Base-by-base conservation (phyloP, 768 basidiomycete species). In the Suillus plorans region DNA sequence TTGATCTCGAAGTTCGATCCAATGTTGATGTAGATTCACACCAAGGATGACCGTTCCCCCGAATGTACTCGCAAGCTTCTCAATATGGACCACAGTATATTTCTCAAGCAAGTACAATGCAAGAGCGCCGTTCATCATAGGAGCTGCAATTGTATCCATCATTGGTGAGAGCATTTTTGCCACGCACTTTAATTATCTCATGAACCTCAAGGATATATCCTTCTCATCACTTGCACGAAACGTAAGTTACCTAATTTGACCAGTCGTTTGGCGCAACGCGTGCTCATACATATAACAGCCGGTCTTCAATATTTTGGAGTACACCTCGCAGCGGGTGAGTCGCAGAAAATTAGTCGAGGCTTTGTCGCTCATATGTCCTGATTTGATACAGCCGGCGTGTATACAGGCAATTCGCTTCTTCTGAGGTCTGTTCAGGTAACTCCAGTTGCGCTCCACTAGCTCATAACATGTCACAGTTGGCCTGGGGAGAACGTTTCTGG, bases 401-500 rank as follows among this genome's bases (percentile, higher is more conserved):
- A 85, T 71, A 84, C 85, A 0, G 86, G 83, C 14, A 87, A 84
- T 68, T 81, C 86, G 1, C 73, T 87, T 12, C 76, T 88, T 42
- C 72, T 88, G 20, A 85, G 84, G 85, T 82, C 34, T 28, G 70
- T 58, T 28, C 34, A n/a, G 20, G 12, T 55, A n/a, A 62, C 36
- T 18, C 28, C 36, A 53, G 64, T 47, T 42, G 55, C 4, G 25
- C n/a, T 39, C 39, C 22, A 42, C 18, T 28, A 18, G 13, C 36
- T 57, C n/a, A n/a, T n/a, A 49, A 25, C 31, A 16, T 25, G 45
- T 47, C n/a, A 60, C 31, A 73, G 82, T 62, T 88, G 88, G 85
- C 85, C 86, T 1, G 80, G 83, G 20, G 87, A 89, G 73, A 89
- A 89, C 66, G 86, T 89, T n/a, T 86, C 86, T 14, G 85, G 83